Evolutionary conservation across 2,329 filamentous ascomycete genomes (phyloP), one percentile per base, ranked within the genome.

Genomic region (Coniochaeta sp.): DNA sequence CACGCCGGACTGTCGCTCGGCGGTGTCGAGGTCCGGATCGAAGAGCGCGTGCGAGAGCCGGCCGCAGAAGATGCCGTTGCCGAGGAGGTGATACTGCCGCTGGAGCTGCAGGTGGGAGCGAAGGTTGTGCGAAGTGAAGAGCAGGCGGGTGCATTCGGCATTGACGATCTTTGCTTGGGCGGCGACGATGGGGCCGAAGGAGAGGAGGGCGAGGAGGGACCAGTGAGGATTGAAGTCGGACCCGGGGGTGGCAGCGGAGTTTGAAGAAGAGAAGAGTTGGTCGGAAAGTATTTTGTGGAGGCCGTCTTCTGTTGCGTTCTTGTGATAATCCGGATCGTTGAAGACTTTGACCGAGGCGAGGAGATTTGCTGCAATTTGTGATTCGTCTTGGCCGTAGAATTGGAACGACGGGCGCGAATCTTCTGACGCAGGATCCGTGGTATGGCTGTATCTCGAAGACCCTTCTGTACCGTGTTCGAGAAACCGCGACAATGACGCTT

Each of bases 1-100:
- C 34, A 88, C 79, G 3, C 91, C 90, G 19, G 83, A 77, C 57
- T 84, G 84, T 50, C 89, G 82, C 70, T 96, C 91, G 3, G 91
- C 89, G 28, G 88, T 89, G 65, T 90, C 87, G 56, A 95, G 81
- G 26, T 96, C 87, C 0, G 91, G 86, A 62, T 93, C 89, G 67
- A 98, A 98, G 0, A 99, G 79, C 0, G 92, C 89, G 59, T 91
- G 87, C 0, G 90, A 89, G 1, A 99, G 80, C 1, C 88, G 86
- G 57, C 88, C 89, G 58, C 89, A 87, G 71, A 97, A 97, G 17
- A 90, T 80, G 6, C 92, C 92, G 66, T 95, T 92, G 2, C 91
- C 89, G 7, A 98, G 79, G 1, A 98, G 81, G 58, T 96, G 90
- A 64, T 95, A 97, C 50, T 88, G 83, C 61, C 85, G 85, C 67